Conservation (phyloP, 169 alveolate species). For the Cryptosporidium andersoni region DNA sequence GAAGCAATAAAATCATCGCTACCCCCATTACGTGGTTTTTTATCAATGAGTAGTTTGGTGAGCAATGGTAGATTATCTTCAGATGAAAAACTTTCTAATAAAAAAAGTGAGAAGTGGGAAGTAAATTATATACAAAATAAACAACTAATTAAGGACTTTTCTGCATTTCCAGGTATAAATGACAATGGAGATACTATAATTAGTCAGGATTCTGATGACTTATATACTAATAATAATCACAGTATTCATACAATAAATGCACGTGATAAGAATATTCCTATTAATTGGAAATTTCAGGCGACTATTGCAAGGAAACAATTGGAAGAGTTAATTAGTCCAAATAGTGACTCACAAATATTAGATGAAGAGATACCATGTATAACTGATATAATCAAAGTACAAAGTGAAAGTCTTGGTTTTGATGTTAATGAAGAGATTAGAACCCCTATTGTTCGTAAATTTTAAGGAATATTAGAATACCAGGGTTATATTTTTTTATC, state of each 20-base stretch:
- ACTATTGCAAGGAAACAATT: conserved; percentile 66
- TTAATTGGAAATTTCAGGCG: conserved; percentile 68
- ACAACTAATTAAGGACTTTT: too few relatives aligned
- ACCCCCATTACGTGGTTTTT: conserved; percentile 62
- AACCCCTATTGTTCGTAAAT: conserved; percentile 54
- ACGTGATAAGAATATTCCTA: conserved; percentile 15
- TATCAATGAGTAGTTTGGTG: conserved; percentile 69
- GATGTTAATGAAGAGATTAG: conserved; percentile 27
- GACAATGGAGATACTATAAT: too few relatives aligned
- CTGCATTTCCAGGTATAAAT: too few relatives aligned
- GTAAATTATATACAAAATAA: neutral
- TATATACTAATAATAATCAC: neutral
- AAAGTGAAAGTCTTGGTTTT: neutral
- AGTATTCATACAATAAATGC: conserved; percentile 38
- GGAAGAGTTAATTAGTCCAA: conserved; percentile 17
- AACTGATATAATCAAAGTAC: neutral
- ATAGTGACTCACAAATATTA: conserved; percentile 23
- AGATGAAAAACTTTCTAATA: neutral
- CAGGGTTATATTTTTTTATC: too few relatives aligned
- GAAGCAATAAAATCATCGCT: conserved; percentile 11
- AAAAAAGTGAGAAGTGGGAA: neutral
- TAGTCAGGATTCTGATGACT: too few relatives aligned
- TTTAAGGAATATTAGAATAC: neutral
- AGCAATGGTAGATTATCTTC: conserved; percentile 54
- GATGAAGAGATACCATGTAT: neutral